Base-by-base conservation (phyloP, 208 protist genomes). In the Trypanosoma mega region DNA sequence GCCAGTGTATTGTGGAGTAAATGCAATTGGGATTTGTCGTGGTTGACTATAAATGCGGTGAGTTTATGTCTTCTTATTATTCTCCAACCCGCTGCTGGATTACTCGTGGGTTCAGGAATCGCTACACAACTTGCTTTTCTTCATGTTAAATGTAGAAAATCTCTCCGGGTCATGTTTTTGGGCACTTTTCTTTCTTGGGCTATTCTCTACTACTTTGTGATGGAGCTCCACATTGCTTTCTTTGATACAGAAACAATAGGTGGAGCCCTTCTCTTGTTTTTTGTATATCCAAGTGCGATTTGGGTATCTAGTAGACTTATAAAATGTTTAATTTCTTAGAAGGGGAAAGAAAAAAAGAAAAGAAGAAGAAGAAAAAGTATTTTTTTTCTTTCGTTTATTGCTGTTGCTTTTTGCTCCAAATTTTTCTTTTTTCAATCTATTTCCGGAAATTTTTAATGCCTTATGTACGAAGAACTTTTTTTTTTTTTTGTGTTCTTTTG, bases 271-370 rank as follows among this genome's bases (percentile, higher is more conserved):
- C 48, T 85, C 9, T 75, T 63, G 33, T 76, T 78, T 63, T 73
- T 89, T 21, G 56, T 80, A n/a, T 89, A 83, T 58, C 78, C 78
- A 36, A 89, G 82, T 45, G 68, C 72, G 1, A 21, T 89, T 16
- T 89, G 78, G 82, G 56, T 80, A 2, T 68, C 66, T 27, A 64
- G 59, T 29, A 45, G 64, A 34, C 33, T 61, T 24, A 53, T 70
- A 37, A 60, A 47, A 53, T 76, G 8, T 0, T 7, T 63, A 21
- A n/a, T 59, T 36, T 16, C 45, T 16, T 36, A 41, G 5, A 4
- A n/a, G 20, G 11, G 2, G 18, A 12, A 43, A 44, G 23, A 56
- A 24, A 11, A 1, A 18, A 55, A 47, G 2, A 6, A 37, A 43
- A 50, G 31, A 65, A 44, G 56, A 20, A 34, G 7, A 16, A 11